Evolutionary conservation across 495 filamentous ascomycete species (phyloP).

Genomic region (Aspergillus conjunctus): DNA sequence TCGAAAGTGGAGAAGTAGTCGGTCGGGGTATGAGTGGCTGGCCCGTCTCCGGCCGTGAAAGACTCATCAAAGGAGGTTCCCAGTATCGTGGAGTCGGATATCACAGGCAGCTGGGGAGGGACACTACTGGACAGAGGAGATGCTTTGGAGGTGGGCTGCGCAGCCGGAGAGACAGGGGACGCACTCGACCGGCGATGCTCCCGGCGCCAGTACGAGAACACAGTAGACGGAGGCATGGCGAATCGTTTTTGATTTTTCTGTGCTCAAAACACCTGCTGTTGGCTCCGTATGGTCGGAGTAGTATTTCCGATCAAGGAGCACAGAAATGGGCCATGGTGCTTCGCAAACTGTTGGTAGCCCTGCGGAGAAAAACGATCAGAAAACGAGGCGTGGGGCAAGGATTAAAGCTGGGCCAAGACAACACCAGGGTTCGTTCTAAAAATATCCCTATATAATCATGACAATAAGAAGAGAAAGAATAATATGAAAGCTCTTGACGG

Average conservation of each 20-base stretch:
- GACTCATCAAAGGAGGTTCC: conserved; percentile 27
- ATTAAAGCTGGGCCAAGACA: conserved; percentile 7
- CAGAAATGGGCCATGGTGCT: conserved; percentile 16
- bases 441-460: background rate
- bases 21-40: conserved; percentile 21
- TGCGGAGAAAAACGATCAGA: conserved; percentile 17
- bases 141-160: conserved; percentile 29
- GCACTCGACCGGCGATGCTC: conserved; percentile 48
- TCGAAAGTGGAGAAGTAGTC: conserved; percentile 33
- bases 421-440: background rate
- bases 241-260: conserved; percentile 5
- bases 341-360: conserved; percentile 3
- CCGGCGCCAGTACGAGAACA: conserved; percentile 54
- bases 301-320: conserved; percentile 16
- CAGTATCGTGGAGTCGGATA: conserved; percentile 34
- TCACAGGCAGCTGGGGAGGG: conserved; percentile 40
- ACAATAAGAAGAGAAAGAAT: background rate
- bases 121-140: conserved; percentile 23
- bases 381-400: conserved; percentile 20
- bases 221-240: conserved; percentile 47
- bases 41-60: conserved; percentile 14
- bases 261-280: conserved; percentile 19
- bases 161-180: conserved; percentile 35
- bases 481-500: background rate
- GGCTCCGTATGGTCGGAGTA: conserved; percentile 7